Evolutionary conservation across 371 early-diverging fungal species (phyloP).

Genomic region (Mucor sp.): DNA sequence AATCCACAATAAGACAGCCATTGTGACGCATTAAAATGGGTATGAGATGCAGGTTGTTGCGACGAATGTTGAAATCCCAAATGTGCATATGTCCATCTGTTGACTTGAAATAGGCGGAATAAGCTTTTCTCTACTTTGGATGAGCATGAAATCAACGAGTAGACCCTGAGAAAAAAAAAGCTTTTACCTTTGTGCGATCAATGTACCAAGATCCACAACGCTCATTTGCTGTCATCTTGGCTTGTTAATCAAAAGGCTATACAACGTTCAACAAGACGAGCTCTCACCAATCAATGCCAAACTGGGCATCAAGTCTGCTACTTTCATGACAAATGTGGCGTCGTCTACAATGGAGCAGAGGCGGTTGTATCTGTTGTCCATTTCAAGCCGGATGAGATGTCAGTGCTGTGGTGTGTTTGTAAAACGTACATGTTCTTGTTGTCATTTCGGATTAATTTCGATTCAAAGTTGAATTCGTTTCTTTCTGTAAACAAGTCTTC

Average conservation of each 20-base stretch:
- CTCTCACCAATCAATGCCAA: slow-evolving; percentile 70
- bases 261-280: neutral
- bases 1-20: slow-evolving; percentile 86
- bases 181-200: slow-evolving; percentile 54
- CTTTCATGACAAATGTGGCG: slow-evolving; percentile 66
- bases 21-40: slow-evolving; percentile 51
- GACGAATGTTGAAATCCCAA: slow-evolving; percentile 81
- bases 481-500: slow-evolving; percentile 19
- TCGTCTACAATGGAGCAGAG: slow-evolving; percentile 81
- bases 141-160: neutral
- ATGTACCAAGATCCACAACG: slow-evolving; percentile 88
- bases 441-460: slow-evolving; percentile 45
- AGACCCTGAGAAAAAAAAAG: no score
- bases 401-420: neutral
- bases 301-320: slow-evolving; percentile 55
- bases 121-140: slow-evolving; percentile 47
- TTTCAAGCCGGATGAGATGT: neutral
- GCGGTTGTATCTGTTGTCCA: slow-evolving; percentile 71
- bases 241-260: neutral
- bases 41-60: slow-evolving; percentile 78
- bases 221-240: slow-evolving; percentile 63
- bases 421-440: slow-evolving; percentile 41
- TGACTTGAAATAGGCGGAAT: slow-evolving; percentile 87
- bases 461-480: slow-evolving; percentile 26
- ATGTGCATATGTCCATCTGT: slow-evolving; percentile 87